Base-by-base conservation (phyloP, 2,329 filamentous ascomycete genomes). In the Neofusicoccum kwambonambiense region DNA sequence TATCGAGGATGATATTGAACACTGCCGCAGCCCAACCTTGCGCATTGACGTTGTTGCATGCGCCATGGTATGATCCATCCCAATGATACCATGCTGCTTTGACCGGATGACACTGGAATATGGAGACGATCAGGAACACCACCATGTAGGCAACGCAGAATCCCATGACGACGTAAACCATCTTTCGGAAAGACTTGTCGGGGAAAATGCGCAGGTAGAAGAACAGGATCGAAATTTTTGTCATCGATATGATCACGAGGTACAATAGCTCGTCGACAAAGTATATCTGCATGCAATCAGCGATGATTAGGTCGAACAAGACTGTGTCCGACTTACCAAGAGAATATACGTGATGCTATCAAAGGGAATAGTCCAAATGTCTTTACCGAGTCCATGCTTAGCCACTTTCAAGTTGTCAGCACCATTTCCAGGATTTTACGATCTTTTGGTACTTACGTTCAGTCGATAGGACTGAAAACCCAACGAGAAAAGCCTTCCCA, bases 341-440 rank as follows among this genome's bases (percentile, higher is more conserved):
- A 77, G 70, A 27, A 86, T 82, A 1, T 70, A 68, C 9, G 77
- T 81, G 47, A 86, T 78, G n/a, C 78, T 73, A 0, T 77, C 70
- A 1, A 76, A 71, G 0, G 74, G 68, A 3, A 86, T 68, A 0
- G 79, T 81, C 83, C 83, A 86, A 35, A 85, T 77, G 64, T 86
- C 83, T 19, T 71, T 77, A 1, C 83, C 82, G 8, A 85, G 70
- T 0, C 83, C 84, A 57, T 81, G 76, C 31, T 73, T 69, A 41
- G 69, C 66, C 34, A 71, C 65, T 69, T 17, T 17, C 11, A 9
- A 15, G 12, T 50, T 11, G 42, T 68, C 39, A 67, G 63, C 35
- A 50, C 31, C n/a, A 35, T 37, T n/a, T 19, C 13, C 9, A 15
- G 22, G n/a, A 27, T 68, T 64, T 62, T 63, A 70, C 65, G 66